A percentile compares a stretch with the other conserved stretches of the same genome.
phyloP scores from a whole-genome alignment of 345 rosid species.

The Populus pruinosa region DNA sequence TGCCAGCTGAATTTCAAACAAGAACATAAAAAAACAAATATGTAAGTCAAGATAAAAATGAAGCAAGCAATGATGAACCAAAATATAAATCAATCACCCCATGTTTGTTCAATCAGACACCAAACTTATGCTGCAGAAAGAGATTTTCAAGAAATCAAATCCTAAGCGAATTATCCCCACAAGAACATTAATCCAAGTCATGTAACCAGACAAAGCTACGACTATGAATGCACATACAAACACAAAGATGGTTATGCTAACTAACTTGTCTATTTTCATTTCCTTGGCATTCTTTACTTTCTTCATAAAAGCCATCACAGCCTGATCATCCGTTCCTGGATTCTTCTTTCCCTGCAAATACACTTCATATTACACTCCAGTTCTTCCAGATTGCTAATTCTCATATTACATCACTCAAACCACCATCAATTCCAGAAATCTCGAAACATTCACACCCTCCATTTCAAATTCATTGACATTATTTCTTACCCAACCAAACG shows the following conservation, averaged over 20 bases:
- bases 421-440: not conserved
- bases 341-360: slow-evolving; percentile 81
- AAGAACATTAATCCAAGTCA: not conserved
- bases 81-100: not conserved
- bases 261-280: slow-evolving; percentile 89
- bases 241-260: not conserved
- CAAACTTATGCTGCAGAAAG: not conserved
- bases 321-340: slow-evolving; percentile 66
- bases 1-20: slow-evolving; percentile 64
- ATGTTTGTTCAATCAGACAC: no score
- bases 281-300: slow-evolving; percentile 64
- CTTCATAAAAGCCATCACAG: slow-evolving; percentile 59
- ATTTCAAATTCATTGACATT: not conserved
- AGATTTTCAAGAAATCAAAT: not conserved
- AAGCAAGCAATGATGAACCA: not conserved
- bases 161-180: not conserved
- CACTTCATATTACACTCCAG: not conserved
- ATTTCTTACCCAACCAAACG: slow-evolving; percentile 82
- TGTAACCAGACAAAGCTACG: no score
- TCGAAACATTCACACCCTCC: no score
- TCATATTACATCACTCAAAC: not conserved
- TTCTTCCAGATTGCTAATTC: no score
- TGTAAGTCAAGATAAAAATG: not conserved
- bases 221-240: no score
- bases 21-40: not conserved